Base-by-base conservation (phyloP, 495 filamentous ascomycete species). In the Penicillium angulare region DNA sequence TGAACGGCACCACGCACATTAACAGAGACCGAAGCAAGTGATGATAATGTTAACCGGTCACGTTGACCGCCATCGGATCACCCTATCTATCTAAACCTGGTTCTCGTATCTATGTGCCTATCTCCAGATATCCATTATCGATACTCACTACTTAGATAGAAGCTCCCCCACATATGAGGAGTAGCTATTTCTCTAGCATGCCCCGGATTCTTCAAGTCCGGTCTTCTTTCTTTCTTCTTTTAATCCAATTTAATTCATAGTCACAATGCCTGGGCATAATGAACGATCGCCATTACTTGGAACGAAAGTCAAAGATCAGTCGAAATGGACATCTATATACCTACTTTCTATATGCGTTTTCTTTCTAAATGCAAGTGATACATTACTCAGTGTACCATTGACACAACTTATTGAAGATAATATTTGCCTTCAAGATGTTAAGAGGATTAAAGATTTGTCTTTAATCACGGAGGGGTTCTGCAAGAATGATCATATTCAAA, bases 341-440 rank as follows among this genome's bases (percentile, higher is more conserved):
- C 24, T 41, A 13, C 21, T 41, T 7, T 41, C 20, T 15, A 5
- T 24, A 0, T 2, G 7, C 12, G 15, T 3, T 41, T 41, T 41
- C 21, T 23, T 41, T 13, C 10, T 24, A 6, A 15, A 18, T 17
- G 18, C 15, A 23, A 21, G 20, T 23, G 22, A 23, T 5, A 3
- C 38, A 2, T n/a, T 41, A 23, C 7, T 41, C 5, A 24, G 12
- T 24, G n/a, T n/a, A 15, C 38, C 38, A 2, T 6, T 41, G 20
- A n/a, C 38, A 13, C 38, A 41, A 15, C 38, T 41, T 5, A 23
- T 41, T 24, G 38, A 41, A n/a, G 38, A 41, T 41, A 41, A 41
- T 7, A 12, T 41, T n/a, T 41, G 38, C 15, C 38, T 8, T 41
- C 38, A n/a, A 15, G 22, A 41, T 41, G 16, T 15, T 6, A 9